Conservation (phyloP, 805 yeast species). For the Candida xyloterini region DNA sequence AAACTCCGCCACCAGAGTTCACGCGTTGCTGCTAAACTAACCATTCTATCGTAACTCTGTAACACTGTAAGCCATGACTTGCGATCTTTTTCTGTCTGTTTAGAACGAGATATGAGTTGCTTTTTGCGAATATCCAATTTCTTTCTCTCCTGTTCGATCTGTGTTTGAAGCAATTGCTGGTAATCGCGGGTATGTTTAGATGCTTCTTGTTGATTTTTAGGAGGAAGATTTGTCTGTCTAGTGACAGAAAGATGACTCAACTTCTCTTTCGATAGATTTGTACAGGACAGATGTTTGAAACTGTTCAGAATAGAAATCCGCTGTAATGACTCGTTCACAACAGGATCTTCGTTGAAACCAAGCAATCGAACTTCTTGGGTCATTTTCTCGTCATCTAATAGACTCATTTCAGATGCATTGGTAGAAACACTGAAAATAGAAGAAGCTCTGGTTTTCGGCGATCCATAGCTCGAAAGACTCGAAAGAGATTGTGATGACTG, state of each 20-base stretch:
- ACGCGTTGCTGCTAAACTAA: slow-evolving; percentile 40
- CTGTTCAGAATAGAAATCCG: slow-evolving; percentile 32
- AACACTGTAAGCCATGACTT: slow-evolving; percentile 42
- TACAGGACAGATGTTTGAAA: slow-evolving; percentile 11
- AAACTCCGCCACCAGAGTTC: slow-evolving; percentile 64
- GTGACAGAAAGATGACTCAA: slow-evolving; percentile 42
- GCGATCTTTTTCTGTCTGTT: slow-evolving; percentile 37
- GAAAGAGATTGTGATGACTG: neutral
- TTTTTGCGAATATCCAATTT: slow-evolving; percentile 32
- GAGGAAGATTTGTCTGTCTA: slow-evolving; percentile 65
- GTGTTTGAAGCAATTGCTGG: slow-evolving; percentile 41
- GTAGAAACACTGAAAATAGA: slow-evolving; percentile 41
- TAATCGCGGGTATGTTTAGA: slow-evolving; percentile 53
- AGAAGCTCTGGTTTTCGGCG: slow-evolving; percentile 42
- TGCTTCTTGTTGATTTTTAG: slow-evolving; percentile 54
- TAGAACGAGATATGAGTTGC: slow-evolving; percentile 33
- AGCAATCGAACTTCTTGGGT: slow-evolving; percentile 37
- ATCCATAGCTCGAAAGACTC: slow-evolving; percentile 24
- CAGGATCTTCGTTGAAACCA: slow-evolving; percentile 32
- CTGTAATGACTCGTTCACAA: slow-evolving; percentile 37
- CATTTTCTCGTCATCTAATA: slow-evolving; percentile 23
- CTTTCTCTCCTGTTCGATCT: slow-evolving; percentile 39
- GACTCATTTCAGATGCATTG: slow-evolving; percentile 26
- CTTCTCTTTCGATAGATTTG: slow-evolving; percentile 14
- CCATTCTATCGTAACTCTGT: slow-evolving; percentile 34